phyloP scores from a whole-genome alignment of 192 early-diverging fungal genomes.

The Glomus cerebriforme region DNA sequence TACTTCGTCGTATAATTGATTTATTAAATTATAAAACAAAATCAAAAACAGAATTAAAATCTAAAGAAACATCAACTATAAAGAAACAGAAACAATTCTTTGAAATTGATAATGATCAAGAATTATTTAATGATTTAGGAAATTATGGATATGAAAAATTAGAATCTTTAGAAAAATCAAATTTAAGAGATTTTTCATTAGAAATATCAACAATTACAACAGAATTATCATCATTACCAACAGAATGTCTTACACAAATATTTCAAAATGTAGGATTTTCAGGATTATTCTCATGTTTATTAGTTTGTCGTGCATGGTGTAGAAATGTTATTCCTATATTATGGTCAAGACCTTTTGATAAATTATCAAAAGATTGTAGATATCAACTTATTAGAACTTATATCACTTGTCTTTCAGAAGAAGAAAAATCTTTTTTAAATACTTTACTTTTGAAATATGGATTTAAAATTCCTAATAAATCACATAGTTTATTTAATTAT shows the following conservation, averaged over 20 bases:
- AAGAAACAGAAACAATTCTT: background rate
- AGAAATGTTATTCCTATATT: constrained; percentile 3
- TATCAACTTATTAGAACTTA: background rate
- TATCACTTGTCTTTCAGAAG: background rate
- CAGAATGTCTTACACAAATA: background rate
- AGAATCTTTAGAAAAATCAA: background rate
- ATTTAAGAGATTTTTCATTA: background rate
- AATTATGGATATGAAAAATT: background rate
- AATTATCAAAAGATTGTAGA: background rate
- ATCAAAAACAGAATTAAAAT: background rate
- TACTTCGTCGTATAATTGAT: background rate
- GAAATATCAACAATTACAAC: background rate
- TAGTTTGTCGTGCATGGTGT: constrained; percentile 11
- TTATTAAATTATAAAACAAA: background rate
- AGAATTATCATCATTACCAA: background rate
- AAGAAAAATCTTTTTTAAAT: background rate
- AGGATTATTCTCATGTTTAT: constrained; percentile 5
- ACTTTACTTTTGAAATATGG: background rate
- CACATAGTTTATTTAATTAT: background rate
- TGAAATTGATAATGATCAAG: background rate
- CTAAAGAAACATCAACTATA: too few species aligned
- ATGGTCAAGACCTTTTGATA: constrained; percentile 9
- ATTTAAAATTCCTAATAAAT: background rate
- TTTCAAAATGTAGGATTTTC: background rate
- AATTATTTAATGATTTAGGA: background rate